Conservation (phyloP, 1,139 yeast species). For the Chernovozyma aurita region DNA sequence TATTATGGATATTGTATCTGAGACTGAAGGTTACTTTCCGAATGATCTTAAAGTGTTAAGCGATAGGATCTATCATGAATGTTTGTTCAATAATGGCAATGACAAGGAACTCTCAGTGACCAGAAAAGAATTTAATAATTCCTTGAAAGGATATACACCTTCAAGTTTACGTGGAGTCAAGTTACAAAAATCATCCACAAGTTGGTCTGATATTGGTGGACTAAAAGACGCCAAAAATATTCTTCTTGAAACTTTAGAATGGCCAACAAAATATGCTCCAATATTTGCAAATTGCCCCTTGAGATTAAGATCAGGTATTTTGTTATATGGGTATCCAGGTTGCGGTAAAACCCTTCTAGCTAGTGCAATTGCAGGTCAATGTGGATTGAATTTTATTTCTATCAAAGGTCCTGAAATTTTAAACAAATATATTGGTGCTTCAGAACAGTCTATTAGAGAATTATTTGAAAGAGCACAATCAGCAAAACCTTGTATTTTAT, state of each 20-base stretch:
- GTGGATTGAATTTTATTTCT: conserved; percentile 90
- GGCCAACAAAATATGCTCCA: conserved; percentile 97
- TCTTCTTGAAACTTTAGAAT: conserved; percentile 82
- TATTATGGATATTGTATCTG: conserved; percentile 65
- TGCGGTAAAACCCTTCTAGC: conserved; percentile 95
- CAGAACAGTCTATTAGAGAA: conserved; percentile 92
- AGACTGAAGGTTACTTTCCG: conserved; percentile 88
- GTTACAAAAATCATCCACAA: conserved; percentile 67
- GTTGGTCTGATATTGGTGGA: conserved; percentile 92
- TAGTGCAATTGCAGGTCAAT: conserved; percentile 89
- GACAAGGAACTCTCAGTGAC: conserved; percentile 15
- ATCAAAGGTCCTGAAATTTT: conserved; percentile 95
- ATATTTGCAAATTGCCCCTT: conserved; percentile 86
- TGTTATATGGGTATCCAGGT: conserved; percentile 94
- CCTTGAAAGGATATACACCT: conserved; percentile 69
- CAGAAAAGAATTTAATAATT: conserved; percentile 44
- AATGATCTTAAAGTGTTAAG: conserved; percentile 69
- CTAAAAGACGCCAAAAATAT: conserved; percentile 69
- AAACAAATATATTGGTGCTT: conserved; percentile 95
- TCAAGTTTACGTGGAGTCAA: conserved; percentile 84
- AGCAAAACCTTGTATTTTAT: conserved; percentile 89
- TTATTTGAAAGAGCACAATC: conserved; percentile 91
- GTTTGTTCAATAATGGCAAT: conserved; percentile 31
- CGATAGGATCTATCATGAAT: conserved; percentile 72
- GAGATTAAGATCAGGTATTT: conserved; percentile 80